Percentiles rank a stretch among this genome's conserved stretches.
These are phyloP conservation scores for Thielaviopsis euricoi DNA, from an alignment of 2,329 filamentous ascomycete genomes.

Conservation along the genomic window DNA sequence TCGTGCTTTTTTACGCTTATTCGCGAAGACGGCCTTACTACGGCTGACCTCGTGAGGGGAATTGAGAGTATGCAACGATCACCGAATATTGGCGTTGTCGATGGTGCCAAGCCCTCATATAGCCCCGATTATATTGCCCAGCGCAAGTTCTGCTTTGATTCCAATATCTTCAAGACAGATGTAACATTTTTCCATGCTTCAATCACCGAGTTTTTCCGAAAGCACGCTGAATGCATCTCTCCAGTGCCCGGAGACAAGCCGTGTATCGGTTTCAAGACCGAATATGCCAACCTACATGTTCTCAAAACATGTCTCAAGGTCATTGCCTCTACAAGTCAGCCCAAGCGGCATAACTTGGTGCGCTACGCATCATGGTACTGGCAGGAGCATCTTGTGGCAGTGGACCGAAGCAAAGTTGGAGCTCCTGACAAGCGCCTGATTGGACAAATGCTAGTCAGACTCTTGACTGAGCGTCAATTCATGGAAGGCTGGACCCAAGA, in stretches of 20 bases:
- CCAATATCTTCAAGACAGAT: constrained; percentile 24
- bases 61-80: constrained; percentile 17
- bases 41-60: constrained; percentile 25
- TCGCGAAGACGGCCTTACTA: constrained; percentile 27
- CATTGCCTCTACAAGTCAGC: constrained; percentile 19
- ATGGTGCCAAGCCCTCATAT: constrained; percentile 14
- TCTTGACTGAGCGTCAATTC: constrained; percentile 22
- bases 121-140: constrained; percentile 19
- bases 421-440: constrained; percentile 19
- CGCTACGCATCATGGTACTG: constrained; percentile 29
- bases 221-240: constrained; percentile 4
- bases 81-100: constrained; percentile 1
- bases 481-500: constrained; percentile 26
- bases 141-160: constrained; percentile 24
- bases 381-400: constrained; percentile 24
- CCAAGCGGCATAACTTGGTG: constrained; percentile 5
- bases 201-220: constrained; percentile 14
- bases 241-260: constrained; percentile 10
- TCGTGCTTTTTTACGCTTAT: constrained; percentile 30
- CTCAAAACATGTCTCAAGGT: constrained; percentile 23
- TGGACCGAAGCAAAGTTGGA: constrained; percentile 18
- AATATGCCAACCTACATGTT: constrained; percentile 21
- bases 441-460: constrained; percentile 20
- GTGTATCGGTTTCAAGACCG: constrained; percentile 21
- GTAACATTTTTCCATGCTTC: constrained; percentile 21